Percentiles rank a stretch among this genome's conserved stretches.
phyloP scores from a whole-genome alignment of 2,329 filamentous ascomycete species.

The Dothistroma septosporum region DNA sequence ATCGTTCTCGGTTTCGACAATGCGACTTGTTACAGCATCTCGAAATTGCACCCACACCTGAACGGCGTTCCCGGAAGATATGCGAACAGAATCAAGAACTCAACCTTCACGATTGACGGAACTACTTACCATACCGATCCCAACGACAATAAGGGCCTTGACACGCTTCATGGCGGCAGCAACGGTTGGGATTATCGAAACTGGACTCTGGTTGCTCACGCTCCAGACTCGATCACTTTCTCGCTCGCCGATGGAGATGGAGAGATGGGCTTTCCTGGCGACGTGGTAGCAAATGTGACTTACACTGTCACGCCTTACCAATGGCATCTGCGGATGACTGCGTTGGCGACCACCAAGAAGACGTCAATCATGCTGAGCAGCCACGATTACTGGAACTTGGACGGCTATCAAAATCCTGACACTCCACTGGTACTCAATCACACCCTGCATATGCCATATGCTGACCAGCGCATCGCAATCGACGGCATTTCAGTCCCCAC shows the following conservation, averaged over 20 bases:
- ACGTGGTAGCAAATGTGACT: constrained; percentile 63
- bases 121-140: constrained; percentile 44
- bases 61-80: constrained; percentile 70
- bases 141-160: constrained; percentile 47
- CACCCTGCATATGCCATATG: constrained; percentile 67
- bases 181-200: constrained; percentile 60
- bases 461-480: constrained; percentile 62
- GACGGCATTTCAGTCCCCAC: constrained; percentile 53
- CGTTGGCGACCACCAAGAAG: constrained; percentile 65
- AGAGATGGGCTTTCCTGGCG: constrained; percentile 71
- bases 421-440: constrained; percentile 64
- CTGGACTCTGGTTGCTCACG: constrained; percentile 69
- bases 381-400: constrained; percentile 76
- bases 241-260: constrained; percentile 67
- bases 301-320: constrained; percentile 63
- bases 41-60: constrained; percentile 65
- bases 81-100: constrained; percentile 77
- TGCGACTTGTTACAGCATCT: constrained; percentile 63
- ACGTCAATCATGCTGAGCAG: constrained; percentile 77
- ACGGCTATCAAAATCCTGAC: constrained; percentile 70
- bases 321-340: constrained; percentile 71
- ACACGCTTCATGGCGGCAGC: constrained; percentile 51
- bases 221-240: constrained; percentile 66
- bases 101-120: constrained; percentile 50
- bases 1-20: constrained; percentile 73